Conservation (phyloP, 192 early-diverging fungal genomes). For the Pilaira anomala region DNA sequence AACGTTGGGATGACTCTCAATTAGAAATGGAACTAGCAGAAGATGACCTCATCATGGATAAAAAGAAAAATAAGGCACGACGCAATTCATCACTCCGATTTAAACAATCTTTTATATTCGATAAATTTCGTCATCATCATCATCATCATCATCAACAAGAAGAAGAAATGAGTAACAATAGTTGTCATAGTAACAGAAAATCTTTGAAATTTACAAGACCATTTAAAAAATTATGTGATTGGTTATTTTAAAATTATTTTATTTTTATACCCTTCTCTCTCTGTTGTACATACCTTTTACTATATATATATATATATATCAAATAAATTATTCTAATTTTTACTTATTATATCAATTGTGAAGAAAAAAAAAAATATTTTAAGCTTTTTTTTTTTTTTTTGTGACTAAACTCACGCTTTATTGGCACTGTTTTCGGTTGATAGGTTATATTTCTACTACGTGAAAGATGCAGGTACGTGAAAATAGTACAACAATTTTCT, state of each 20-base stretch:
- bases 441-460: no score
- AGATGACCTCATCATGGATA: slow-evolving; percentile 17
- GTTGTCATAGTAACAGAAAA: slow-evolving; percentile 3
- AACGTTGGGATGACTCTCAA: slow-evolving; percentile 17
- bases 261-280: no score
- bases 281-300: no score
- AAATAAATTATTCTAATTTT: no score
- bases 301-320: no score
- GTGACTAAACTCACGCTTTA: no score
- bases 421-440: no score
- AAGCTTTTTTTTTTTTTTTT: no score
- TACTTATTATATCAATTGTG: no score
- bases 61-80: slow-evolving; percentile 3
- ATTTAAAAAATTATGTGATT: slow-evolving; percentile 9
- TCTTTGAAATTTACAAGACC: not conserved
- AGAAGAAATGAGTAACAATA: not conserved
- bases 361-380: no score
- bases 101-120: slow-evolving; percentile 1
- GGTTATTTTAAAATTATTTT: slow-evolving; percentile 9
- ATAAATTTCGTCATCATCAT: not conserved
- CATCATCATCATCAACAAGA: not conserved
- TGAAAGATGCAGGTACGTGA: no score
- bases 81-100: slow-evolving; percentile 19
- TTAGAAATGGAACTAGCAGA: slow-evolving; percentile 16
- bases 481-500: no score